Evolutionary conservation across 345 rosid species (phyloP), one percentile per base, ranked within the genome.

Genomic region (Aurinia saxatilis): DNA sequence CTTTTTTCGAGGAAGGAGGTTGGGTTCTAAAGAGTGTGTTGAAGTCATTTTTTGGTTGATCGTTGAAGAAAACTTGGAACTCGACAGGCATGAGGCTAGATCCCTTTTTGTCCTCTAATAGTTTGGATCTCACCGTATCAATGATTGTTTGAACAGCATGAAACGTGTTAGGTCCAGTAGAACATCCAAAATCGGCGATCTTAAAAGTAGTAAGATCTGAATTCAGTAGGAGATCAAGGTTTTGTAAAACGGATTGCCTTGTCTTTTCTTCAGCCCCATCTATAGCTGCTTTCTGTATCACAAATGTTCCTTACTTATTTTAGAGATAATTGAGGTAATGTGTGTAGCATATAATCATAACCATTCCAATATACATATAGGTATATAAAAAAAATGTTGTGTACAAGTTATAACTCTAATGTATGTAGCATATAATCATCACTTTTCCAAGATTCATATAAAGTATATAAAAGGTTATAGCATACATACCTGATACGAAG

Each of bases 11-110:
- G 0, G 27, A 47, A 3, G 7, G 11, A n/a, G 79, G 66, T 16
- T 66, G 74, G 37, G 50, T 39, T 17, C 37, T 59, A 64, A 78
- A 75, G 18, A 74, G 76, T 8, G 66, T 64, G 63, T 71, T 74
- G 68, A 77, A 77, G 41, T 73, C 71, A 34, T 77, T 74, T 23
- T 50, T n/a, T 7, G 41, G 12, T 5, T 59, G 79, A 40, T 78
- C 82, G 18, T 72, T 78, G 75, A 78, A 78, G 41, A 42, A 74
- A 0, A 78, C 77, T 42, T 65, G 70, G 33, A 67, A 67, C 36
- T 47, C 65, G 0, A 67, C 18, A 29, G 52, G 42, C 39, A 10
- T 10, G 2, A 6, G 34, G 8, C 10, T 21, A 36, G 1, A 5
- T 38, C 23, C 10, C 2, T 8, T 8, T 13, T 9, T 17, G 4